phyloP scores from a whole-genome alignment of 2,329 filamentous ascomycete genomes.

The Thelonectria blattea region DNA sequence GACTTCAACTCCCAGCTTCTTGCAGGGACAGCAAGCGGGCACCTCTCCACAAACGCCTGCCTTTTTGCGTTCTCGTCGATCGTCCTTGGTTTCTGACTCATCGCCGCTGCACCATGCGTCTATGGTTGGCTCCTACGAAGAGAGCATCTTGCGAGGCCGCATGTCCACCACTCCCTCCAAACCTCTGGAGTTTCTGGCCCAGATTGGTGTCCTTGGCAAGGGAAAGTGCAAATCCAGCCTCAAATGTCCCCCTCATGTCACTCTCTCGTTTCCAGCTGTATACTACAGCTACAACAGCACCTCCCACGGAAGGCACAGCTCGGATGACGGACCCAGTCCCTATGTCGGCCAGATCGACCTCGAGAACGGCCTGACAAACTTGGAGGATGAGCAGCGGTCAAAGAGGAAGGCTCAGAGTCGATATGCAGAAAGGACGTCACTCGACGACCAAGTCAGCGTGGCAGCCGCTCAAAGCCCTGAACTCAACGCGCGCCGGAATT shows the following conservation, averaged over 20 bases:
- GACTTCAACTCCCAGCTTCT: slow-evolving; percentile 59
- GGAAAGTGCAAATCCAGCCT: slow-evolving; percentile 87
- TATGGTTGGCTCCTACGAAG: slow-evolving; percentile 97
- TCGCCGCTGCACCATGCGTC: slow-evolving; percentile 87
- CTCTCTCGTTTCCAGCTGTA: slow-evolving; percentile 88
- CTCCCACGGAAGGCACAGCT: slow-evolving; percentile 65
- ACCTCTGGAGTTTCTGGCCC: slow-evolving; percentile 89
- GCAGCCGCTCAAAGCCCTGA: slow-evolving; percentile 27
- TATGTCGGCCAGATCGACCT: slow-evolving; percentile 95
- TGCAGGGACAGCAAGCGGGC: slow-evolving; percentile 37
- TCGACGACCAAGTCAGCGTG: slow-evolving; percentile 36
- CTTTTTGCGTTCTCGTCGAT: slow-evolving; percentile 62
- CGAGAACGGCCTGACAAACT: slow-evolving; percentile 74
- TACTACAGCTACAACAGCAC: slow-evolving; percentile 91
- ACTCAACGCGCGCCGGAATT: slow-evolving; percentile 39
- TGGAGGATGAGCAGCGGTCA: slow-evolving; percentile 53
- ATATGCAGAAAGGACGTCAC: slow-evolving; percentile 45
- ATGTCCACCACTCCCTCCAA: slow-evolving; percentile 98
- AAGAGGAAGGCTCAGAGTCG: slow-evolving; percentile 57
- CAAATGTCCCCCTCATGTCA: slow-evolving; percentile 87
- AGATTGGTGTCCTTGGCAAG: slow-evolving; percentile 90
- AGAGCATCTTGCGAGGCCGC: slow-evolving; percentile 90
- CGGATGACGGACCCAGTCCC: slow-evolving; percentile 88
- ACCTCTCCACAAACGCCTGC: slow-evolving; percentile 58
- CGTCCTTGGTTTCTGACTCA: slow-evolving; percentile 75